Base-by-base conservation (phyloP, 768 basidiomycete genomes). In the Rubroboletus pulcherrimus region DNA sequence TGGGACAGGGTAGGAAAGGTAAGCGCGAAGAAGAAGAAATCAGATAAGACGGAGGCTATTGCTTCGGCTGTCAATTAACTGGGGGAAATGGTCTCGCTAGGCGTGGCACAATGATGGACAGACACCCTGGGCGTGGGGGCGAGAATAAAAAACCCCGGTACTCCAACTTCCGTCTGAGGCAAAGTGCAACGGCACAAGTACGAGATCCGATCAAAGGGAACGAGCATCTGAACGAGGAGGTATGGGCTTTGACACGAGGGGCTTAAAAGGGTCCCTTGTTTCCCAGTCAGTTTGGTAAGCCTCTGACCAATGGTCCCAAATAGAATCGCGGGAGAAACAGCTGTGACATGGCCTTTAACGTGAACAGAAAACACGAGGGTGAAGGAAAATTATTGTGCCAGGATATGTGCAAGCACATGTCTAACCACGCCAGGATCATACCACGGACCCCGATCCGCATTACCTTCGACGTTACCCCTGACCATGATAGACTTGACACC, bases 401-500 rank as follows among this genome's bases (percentile, higher is more conserved):
- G 50, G 45, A 75, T 72, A 44, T 63, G 57, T 50, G 71, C 66
- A 33, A 87, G 66, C 3, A 75, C 83, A 14, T 65, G 54, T 55
- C 75, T 67, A 10, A 86, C 80, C 34, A 71, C 71, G 7, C 63
- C 65, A 21, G 78, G 78, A 57, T 80, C 75, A 58, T 83, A 87
- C 41, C 68, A 67, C 29, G 67, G 67, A 31, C 64, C 69, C 51
- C 63, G 64, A 40, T 66, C 63, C 44, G 61, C 66, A 45, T 49
- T 53, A 14, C 56, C 49, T 42, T 59, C 53, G 31, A 63, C 43
- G 26, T 15, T 40, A 37, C 62, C 74, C 51, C 73, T 75, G 17
- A 86, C 72, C 67, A 78, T 75, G 26, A 82, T 73, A 49, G 86
- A 85, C 59, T 75, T 74, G 24, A 90, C 83, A 6, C 88, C 86